Base-by-base conservation (phyloP, 805 yeast genomes). In the Zygotorulaspora danielsina region DNA sequence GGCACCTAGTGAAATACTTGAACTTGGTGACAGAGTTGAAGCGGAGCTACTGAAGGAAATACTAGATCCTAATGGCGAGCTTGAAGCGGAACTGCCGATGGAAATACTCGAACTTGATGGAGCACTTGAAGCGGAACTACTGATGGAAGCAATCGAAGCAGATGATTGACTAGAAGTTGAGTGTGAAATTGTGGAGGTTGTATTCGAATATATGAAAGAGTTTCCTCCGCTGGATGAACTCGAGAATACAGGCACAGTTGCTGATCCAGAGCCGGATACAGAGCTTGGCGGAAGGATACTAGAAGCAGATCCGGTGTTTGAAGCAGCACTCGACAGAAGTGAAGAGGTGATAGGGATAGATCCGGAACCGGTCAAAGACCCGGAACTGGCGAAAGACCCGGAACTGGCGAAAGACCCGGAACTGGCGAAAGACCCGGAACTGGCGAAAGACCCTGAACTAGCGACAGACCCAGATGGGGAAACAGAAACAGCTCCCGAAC, bases 401-500 rank as follows among this genome's bases (percentile, higher is more conserved):
- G n/a, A n/a, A n/a, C n/a, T n/a, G n/a, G n/a, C n/a, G n/a, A n/a
- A n/a, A n/a, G n/a, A n/a, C n/a, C n/a, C n/a, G n/a, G n/a, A n/a
- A n/a, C n/a, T n/a, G n/a, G n/a, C n/a, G n/a, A n/a, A n/a, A n/a
- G n/a, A n/a, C n/a, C n/a, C n/a, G 10, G 24, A 5, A 18, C 34
- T 19, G 25, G 15, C 12, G 22, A 15, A 4, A 19, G 21, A 18
- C 24, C 21, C 28, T 11, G 38, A 35, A 35, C 15, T 12, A 9
- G 26, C 10, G 6, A 8, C n/a, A 15, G 32, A 17, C n/a, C 24
- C 19, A 20, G 26, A 38, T 13, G 32, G 20, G 13, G 24, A 10
- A 21, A 21, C 24, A 10, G 24, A 7, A 21, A 7, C 24, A 8
- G 24, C 49, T 42, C 44, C 44, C 27, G 54, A 44, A 30, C 44